Conservation (phyloP, 1,139 yeast genomes). For the Suhomyces yuchorum region DNA sequence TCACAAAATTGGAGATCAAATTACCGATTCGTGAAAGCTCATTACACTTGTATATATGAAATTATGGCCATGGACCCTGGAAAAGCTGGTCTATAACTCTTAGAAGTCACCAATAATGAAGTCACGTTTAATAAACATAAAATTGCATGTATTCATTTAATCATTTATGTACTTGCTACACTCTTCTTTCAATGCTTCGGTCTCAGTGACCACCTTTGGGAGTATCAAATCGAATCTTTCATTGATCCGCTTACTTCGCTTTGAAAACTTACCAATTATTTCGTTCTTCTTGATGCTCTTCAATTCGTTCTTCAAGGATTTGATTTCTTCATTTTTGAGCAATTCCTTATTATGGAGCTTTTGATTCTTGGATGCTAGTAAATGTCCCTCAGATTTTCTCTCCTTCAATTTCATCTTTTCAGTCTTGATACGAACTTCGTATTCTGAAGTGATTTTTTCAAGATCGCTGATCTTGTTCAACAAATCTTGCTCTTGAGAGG, state of each 20-base stretch:
- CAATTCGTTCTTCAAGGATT: slow-evolving; percentile 30
- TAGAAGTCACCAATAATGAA: background rate
- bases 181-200: slow-evolving; percentile 16
- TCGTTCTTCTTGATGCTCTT: slow-evolving; percentile 33
- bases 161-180: slow-evolving; percentile 12
- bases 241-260: slow-evolving; percentile 32
- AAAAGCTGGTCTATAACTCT: background rate
- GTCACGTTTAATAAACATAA: background rate
- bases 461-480: slow-evolving; percentile 26
- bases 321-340: slow-evolving; percentile 29
- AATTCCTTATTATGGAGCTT: slow-evolving; percentile 31
- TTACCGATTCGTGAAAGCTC: slow-evolving; percentile 13
- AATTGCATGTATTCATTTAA: slow-evolving; percentile 3
- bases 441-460: slow-evolving; percentile 26
- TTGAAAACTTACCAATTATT: slow-evolving; percentile 30
- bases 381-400: slow-evolving; percentile 26
- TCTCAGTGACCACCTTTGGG: slow-evolving; percentile 32
- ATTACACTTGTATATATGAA: background rate
- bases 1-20: slow-evolving; percentile 53
- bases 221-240: slow-evolving; percentile 44
- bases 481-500: slow-evolving; percentile 25
- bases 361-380: slow-evolving; percentile 27
- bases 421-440: slow-evolving; percentile 30
- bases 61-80: background rate
- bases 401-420: slow-evolving; percentile 27